Conservation (phyloP, 768 basidiomycete species). For the Pleurotus eryngii region DNA sequence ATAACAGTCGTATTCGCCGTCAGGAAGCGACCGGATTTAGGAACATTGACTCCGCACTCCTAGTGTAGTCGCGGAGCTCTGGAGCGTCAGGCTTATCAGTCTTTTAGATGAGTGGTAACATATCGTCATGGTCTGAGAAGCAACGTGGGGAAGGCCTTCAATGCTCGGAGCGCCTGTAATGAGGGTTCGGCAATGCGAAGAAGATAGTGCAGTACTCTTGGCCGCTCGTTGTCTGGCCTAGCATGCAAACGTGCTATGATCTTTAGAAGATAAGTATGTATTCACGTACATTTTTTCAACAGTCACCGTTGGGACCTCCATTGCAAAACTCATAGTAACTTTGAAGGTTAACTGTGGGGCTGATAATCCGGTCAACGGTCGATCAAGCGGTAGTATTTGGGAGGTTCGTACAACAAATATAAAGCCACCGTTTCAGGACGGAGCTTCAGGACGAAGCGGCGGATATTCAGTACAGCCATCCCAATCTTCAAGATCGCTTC, state of each 20-base stretch:
- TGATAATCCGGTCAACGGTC: not conserved
- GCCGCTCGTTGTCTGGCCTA: too few relatives aligned
- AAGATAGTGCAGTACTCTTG: too few relatives aligned
- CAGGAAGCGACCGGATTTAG: slow-evolving; percentile 4
- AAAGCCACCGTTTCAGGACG: slow-evolving; percentile 3
- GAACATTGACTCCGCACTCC: not conserved
- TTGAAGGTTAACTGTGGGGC: not conserved
- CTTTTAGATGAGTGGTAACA: not conserved
- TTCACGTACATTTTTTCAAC: too few relatives aligned
- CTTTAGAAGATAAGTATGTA: too few relatives aligned
- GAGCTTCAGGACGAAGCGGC: not conserved
- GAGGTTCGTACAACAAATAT: slow-evolving; percentile 13
- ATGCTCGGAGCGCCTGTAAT: too few relatives aligned
- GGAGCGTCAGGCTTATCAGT: not conserved
- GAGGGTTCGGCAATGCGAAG: too few relatives aligned
- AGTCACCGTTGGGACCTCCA: not conserved
- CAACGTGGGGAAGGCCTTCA: not conserved
- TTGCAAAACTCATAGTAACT: not conserved
- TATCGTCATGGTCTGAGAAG: not conserved
- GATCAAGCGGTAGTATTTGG: slow-evolving; percentile 8
- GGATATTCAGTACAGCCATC: not conserved
- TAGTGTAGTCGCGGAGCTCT: not conserved
- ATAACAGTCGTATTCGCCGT: not conserved
- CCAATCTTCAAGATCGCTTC: not conserved
- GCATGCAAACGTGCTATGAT: too few relatives aligned